These are phyloP conservation scores for Russula sp. DNA, from an alignment of 768 basidiomycete species.

Conservation along the genomic window DNA sequence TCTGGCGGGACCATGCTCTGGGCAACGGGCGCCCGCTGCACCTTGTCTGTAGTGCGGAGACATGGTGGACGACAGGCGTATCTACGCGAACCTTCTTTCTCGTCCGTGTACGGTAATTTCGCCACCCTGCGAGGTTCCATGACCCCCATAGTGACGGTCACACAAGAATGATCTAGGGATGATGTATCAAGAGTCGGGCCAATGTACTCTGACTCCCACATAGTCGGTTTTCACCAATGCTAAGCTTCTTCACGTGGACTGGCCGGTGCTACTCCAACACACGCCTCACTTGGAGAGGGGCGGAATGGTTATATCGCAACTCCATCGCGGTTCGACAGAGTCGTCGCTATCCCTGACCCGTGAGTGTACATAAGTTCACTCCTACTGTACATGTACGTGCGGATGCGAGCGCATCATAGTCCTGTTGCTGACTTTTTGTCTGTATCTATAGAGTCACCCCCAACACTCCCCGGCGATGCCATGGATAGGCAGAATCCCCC, in stretches of 20 bases:
- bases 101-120: neutral
- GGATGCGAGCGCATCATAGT: neutral
- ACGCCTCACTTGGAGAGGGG: neutral
- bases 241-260: neutral
- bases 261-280: neutral
- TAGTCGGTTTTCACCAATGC: neutral
- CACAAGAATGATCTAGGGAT: neutral
- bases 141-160: neutral
- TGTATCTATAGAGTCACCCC: neutral
- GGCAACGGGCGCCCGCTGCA: neutral
- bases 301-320: neutral
- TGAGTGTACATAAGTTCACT: neutral
- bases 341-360: neutral
- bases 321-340: neutral
- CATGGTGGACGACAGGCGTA: neutral
- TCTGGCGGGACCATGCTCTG: conserved; percentile 21
- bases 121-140: neutral
- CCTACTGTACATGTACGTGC: neutral
- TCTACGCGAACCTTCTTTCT: neutral
- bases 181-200: neutral
- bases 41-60: neutral
- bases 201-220: neutral
- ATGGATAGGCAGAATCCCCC: too few species aligned
- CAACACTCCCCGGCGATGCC: too few species aligned
- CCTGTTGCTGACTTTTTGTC: neutral